Base-by-base conservation (phyloP, 2,329 filamentous ascomycete genomes). In the Cytospora piceae region DNA sequence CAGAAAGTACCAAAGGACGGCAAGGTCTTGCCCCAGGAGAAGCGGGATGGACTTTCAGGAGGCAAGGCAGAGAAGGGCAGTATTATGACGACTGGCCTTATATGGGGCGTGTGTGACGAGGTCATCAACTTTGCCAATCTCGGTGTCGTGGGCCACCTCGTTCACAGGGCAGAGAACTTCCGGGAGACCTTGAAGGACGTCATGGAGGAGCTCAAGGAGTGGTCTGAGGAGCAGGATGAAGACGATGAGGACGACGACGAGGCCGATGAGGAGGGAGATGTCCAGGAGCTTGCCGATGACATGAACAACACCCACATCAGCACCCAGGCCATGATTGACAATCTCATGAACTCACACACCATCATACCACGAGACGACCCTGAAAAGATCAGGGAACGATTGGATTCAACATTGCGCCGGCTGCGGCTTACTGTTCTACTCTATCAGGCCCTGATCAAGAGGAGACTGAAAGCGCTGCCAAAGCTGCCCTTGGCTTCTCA, bases 101-200 rank as follows among this genome's bases (percentile, higher is more conserved):
- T 96, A 1, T 97, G 94, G 94, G 86, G 91, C 63, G 85, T 88
- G 8, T 97, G 94, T 72, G 94, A 97, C 77, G 83, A 85, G 9
- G 74, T 96, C 20, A 79, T 87, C 3, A 81, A 82, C 11, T 78
- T 96, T 49, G 85, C 88, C 58, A 82, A 81, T 7, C 78, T 87
- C 29, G 93, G 93, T 0, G 84, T 96, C 6, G 85, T 85, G 0
- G 91, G 90, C 0, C 81, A 93, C 65, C 83, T 94, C 56, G 83
- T 90, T 0, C 82, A 84, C 70, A 93, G 90, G 73, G 90, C 90
- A 1, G 87, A 92, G 70, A 84, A 93, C 74, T 92, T 90, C 77
- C 82, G 87, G 51, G 91, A 91, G 64, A 86, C 90, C 2, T 80
- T 97, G 29, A 86, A 91, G 71, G 94, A 97, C 78, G 90, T 93